A percentile compares a stretch with the other conserved stretches of the same genome.
These are phyloP conservation scores for Eragrostis tef DNA, from an alignment of 202 grass and related monocot species.

Conservation along the genomic window DNA sequence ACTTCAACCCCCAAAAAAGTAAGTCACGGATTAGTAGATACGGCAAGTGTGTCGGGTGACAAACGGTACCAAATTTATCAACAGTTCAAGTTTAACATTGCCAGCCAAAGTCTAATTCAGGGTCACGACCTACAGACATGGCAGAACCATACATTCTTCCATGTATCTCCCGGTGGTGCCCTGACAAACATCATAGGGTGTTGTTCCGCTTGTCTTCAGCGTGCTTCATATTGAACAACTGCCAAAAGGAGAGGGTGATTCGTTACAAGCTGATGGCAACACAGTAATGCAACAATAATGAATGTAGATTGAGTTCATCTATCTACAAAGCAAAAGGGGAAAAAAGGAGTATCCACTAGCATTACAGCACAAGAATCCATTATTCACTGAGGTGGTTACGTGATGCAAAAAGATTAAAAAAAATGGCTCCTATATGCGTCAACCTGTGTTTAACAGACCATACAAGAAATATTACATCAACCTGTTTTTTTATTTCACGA, in stretches of 20 bases:
- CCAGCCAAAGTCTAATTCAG: not conserved
- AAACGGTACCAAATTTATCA: not conserved
- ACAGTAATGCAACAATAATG: not conserved
- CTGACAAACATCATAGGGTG: no score
- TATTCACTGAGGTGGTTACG: not conserved
- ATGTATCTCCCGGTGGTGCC: no score
- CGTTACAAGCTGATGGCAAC: conserved; percentile 3
- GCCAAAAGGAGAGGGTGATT: not conserved
- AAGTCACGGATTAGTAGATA: no score
- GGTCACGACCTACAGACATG: conserved; percentile 5
- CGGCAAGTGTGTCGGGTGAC: no score
- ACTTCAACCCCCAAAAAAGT: no score
- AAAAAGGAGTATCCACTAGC: not conserved
- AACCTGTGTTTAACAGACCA: not conserved
- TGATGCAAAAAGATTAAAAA: not conserved
- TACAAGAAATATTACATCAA: not conserved
- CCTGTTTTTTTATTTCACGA: not conserved
- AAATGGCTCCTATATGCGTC: not conserved
- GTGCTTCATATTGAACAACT: conserved; percentile 64
- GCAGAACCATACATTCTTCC: conserved; percentile 4
- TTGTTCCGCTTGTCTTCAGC: conserved; percentile 36
- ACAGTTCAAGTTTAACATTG: conserved; percentile 1
- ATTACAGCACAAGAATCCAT: not conserved
- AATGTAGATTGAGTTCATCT: not conserved
- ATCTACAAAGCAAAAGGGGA: not conserved